A percentile compares a stretch with the other conserved stretches of the same genome.
Conservation (phyloP, 768 basidiomycete genomes). For the Boletus vinaceobasis region DNA sequence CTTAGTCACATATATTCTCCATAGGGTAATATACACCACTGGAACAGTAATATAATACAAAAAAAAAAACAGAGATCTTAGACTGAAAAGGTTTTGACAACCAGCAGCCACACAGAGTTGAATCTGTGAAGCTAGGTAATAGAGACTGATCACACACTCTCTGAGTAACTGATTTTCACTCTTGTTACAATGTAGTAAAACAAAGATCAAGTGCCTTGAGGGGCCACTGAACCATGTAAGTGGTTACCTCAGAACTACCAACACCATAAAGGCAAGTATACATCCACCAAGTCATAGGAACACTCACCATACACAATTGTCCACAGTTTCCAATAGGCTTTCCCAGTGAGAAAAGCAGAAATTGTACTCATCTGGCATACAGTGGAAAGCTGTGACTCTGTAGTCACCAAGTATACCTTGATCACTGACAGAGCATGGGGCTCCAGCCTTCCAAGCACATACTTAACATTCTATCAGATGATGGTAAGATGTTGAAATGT, state of each 20-base stretch:
- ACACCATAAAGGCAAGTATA: neutral
- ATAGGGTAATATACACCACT: too few relatives aligned
- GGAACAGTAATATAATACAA: too few relatives aligned
- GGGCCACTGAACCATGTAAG: constrained; percentile 10
- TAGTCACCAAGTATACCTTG: neutral
- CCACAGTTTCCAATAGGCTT: neutral
- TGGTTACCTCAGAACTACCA: constrained; percentile 11
- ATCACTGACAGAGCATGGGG: neutral
- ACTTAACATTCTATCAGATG: neutral
- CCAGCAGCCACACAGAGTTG: too few relatives aligned
- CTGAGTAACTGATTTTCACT: too few relatives aligned
- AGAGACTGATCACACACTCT: too few relatives aligned
- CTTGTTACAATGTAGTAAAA: too few relatives aligned
- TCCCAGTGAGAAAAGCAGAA: constrained; percentile 3
- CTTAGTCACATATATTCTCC: too few relatives aligned
- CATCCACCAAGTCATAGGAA: fast-evolving
- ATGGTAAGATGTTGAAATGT: neutral
- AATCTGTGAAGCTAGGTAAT: too few relatives aligned
- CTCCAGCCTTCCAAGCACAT: neutral
- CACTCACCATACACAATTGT: constrained; percentile 7
- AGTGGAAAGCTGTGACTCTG: constrained; percentile 2
- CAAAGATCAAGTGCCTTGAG: too few relatives aligned
- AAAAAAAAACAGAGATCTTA: too few relatives aligned
- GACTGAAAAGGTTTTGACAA: too few relatives aligned
- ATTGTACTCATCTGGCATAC: neutral